These are phyloP conservation scores for Cynara cardunculus DNA, from an alignment of 129 eudicot genomes.

Conservation along the genomic window DNA sequence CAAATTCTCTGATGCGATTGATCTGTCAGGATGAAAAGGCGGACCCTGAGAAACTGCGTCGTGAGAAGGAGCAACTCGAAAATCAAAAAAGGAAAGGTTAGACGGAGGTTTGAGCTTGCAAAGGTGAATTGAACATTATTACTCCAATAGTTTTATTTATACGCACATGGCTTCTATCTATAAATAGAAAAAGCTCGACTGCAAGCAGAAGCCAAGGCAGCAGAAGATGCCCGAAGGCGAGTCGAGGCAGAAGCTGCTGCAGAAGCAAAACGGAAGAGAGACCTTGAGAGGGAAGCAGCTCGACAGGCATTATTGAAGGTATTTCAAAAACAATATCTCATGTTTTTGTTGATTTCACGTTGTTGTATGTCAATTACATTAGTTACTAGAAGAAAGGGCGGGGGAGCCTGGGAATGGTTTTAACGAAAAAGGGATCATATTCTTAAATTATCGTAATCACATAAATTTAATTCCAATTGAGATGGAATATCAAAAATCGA, in stretches of 20 bases:
- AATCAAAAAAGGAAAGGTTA: conserved; percentile 62
- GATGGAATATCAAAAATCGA: not conserved
- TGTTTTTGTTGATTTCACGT: not conserved
- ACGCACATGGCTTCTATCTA: not conserved
- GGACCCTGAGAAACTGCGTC: conserved; percentile 74
- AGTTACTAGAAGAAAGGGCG: not conserved
- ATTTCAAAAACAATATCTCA: not conserved
- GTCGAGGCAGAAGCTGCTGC: conserved; percentile 73
- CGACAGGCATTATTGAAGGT: conserved; percentile 77
- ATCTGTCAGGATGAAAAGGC: conserved; percentile 55
- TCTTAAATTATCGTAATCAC: not conserved
- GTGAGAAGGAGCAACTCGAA: conserved; percentile 73
- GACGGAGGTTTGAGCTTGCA: not conserved
- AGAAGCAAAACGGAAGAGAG: conserved; percentile 70
- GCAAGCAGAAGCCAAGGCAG: conserved; percentile 91
- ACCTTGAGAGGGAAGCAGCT: conserved; percentile 85
- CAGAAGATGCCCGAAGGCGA: conserved; percentile 68
- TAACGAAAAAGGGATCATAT: not conserved
- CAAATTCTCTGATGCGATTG: conserved; percentile 1
- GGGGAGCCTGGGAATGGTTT: not conserved
- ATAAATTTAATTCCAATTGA: not conserved
- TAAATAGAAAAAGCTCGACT: conserved; percentile 65
- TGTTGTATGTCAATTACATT: not conserved
- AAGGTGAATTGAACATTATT: not conserved
- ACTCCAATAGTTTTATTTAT: not conserved